Conservation (phyloP, 2,329 filamentous ascomycete species). For the Neonectria ditissima region DNA sequence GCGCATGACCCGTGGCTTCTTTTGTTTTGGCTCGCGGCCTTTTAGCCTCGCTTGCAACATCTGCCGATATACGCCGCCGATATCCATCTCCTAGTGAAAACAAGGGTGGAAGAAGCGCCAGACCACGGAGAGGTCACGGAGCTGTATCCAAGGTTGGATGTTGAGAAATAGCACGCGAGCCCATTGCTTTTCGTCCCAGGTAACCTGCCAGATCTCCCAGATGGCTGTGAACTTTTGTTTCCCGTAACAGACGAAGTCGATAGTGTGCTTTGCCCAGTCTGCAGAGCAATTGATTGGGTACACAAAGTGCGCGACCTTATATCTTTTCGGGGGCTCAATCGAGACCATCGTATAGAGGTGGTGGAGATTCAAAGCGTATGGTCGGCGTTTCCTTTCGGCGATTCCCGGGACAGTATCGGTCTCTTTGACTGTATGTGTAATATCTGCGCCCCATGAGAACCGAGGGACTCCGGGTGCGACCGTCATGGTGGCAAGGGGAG, state of each 20-base stretch:
- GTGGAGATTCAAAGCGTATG: conserved; percentile 7
- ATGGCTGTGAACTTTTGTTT: conserved; percentile 6
- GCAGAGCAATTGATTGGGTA: conserved; percentile 13
- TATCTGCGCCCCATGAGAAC: neutral
- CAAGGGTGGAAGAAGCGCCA: conserved; percentile 5
- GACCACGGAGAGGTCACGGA: neutral
- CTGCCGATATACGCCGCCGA: neutral
- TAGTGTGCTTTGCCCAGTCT: conserved; percentile 1
- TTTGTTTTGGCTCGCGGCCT: neutral
- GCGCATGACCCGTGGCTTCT: neutral
- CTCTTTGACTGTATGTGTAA: neutral
- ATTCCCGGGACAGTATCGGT: neutral
- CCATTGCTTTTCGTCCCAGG: neutral
- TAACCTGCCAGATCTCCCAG: conserved; percentile 19
- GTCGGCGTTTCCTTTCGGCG: conserved; percentile 12
- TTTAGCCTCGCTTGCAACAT: neutral
- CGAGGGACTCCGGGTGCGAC: too few relatives aligned
- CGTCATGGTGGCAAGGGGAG: too few relatives aligned
- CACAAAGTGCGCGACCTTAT: neutral
- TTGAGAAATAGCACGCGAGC: neutral
- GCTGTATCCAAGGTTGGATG: conserved; percentile 7
- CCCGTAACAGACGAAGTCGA: neutral
- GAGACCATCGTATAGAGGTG: conserved; percentile 2
- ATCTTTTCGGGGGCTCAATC: neutral
- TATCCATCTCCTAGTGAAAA: neutral